These are phyloP conservation scores for Hygrophorus pudorinus DNA, from an alignment of 768 basidiomycete species.

Conservation along the genomic window DNA sequence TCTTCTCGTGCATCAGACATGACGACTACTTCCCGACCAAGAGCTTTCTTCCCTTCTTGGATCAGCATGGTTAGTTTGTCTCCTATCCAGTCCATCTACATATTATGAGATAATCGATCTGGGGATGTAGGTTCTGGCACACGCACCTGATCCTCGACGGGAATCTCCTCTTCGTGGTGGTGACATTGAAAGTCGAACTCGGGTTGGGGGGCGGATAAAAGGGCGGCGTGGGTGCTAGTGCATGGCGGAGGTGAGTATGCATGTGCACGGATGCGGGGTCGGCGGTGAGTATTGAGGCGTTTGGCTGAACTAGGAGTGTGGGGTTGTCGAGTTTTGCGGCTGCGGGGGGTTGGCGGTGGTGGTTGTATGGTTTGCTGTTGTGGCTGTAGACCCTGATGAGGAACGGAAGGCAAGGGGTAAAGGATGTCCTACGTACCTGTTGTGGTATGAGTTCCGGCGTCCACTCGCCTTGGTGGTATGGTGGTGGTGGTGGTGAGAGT, in stretches of 20 bases:
- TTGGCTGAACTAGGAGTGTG: conserved; percentile 19
- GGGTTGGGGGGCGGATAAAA: conserved; percentile 23
- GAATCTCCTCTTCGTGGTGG: conserved; percentile 20
- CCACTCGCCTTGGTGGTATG: conserved; percentile 57
- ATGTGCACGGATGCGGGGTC: conserved; percentile 15
- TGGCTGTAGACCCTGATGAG: neutral
- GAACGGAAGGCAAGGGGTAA: neutral
- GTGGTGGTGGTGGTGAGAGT: conserved; percentile 50
- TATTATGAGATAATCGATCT: neutral
- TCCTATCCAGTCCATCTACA: conserved; percentile 78
- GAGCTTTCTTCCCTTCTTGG: conserved; percentile 68
- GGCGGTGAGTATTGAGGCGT: conserved; percentile 24
- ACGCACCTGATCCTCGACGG: conserved; percentile 37
- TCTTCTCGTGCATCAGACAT: conserved; percentile 68
- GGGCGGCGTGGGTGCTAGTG: neutral
- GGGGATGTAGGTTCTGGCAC: neutral
- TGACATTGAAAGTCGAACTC: conserved; percentile 34
- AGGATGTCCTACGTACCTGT: neutral
- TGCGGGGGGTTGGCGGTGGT: conserved; percentile 28
- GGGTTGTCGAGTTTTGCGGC: conserved; percentile 26
- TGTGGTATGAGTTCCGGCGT: conserved; percentile 21
- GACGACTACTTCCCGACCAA: conserved; percentile 70
- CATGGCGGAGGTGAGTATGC: conserved; percentile 8
- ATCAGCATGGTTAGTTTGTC: conserved; percentile 61
- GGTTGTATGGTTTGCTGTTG: conserved; percentile 23